Conservation (phyloP, 2,329 filamentous ascomycete species). For the Penicillium sp. region DNA sequence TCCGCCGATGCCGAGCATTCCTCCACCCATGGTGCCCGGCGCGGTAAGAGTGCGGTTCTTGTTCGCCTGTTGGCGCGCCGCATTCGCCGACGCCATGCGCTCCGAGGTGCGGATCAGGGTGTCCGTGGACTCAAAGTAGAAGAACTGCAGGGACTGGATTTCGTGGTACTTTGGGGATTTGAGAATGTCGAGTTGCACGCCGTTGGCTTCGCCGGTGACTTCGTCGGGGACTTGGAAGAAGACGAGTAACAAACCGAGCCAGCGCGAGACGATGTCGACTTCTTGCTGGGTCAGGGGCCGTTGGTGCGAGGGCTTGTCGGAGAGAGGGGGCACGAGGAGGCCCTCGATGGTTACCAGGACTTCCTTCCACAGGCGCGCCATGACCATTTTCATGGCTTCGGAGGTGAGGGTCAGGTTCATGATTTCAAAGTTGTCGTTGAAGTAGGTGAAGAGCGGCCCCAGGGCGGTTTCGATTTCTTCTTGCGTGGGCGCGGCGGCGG, state of each 20-base stretch:
- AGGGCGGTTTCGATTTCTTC: slow-evolving; percentile 76
- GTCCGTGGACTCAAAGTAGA: slow-evolving; percentile 92
- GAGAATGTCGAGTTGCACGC: slow-evolving; percentile 84
- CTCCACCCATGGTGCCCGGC: slow-evolving; percentile 36
- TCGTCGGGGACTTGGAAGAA: slow-evolving; percentile 96
- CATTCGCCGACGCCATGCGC: slow-evolving; percentile 85
- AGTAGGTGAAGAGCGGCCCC: slow-evolving; percentile 83
- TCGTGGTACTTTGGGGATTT: slow-evolving; percentile 99
- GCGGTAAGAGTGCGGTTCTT: slow-evolving; percentile 69
- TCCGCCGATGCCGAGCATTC: slow-evolving; percentile 52
- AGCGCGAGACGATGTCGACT: slow-evolving; percentile 90
- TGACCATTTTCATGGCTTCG: slow-evolving; percentile 96
- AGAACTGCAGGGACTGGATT: slow-evolving; percentile 93
- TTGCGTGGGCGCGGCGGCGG: slow-evolving; percentile 58
- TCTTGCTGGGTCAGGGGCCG: slow-evolving; percentile 80
- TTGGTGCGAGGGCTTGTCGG: slow-evolving; percentile 88
- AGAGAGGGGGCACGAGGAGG: slow-evolving; percentile 86
- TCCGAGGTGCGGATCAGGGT: slow-evolving; percentile 93
- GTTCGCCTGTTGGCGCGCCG: slow-evolving; percentile 67
- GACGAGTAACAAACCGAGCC: slow-evolving; percentile 82
- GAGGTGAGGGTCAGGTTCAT: slow-evolving; percentile 96
- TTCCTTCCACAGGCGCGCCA: slow-evolving; percentile 98
- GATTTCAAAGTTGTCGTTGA: slow-evolving; percentile 97
- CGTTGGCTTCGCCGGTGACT: slow-evolving; percentile 73
- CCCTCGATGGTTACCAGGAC: slow-evolving; percentile 87